Evolutionary conservation across 2,329 filamentous ascomycete genomes (phyloP), one percentile per base, ranked within the genome.

Genomic region (Fusarium compactum): DNA sequence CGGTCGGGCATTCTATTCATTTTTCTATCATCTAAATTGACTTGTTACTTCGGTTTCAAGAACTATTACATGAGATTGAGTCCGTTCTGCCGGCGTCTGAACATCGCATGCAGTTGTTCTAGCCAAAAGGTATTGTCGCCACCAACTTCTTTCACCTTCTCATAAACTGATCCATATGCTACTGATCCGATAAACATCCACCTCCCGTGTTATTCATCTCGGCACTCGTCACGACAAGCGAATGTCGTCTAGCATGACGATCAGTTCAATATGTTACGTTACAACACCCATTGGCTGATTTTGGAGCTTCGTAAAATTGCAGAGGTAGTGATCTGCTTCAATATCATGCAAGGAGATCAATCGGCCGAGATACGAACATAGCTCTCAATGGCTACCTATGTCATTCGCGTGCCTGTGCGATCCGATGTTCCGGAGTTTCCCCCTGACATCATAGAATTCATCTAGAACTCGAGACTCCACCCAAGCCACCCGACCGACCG

Each of bases 381-480:
- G 20, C 10, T 51, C 29, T 24, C 34, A 2, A 51, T 24, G 22
- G 20, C 10, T 14, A 15, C 3, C 20, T 15, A 5, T 7, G 27
- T 30, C n/a, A 30, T 22, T 14, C n/a, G 18, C 18, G 45, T 47
- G 25, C 45, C 45, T 47, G 45, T 22, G 34, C 45, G 24, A n/a
- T 12, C 44, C 18, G 25, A 29, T 29, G 11, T n/a, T 29, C 44
- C 18, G 25, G 15, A n/a, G 20, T 51, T 6, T 7, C 16, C 7
- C 6, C 10, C 18, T 52, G 50, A 52, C 50, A 52, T 52, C 32
- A 52, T 41, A 20, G 50, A 52, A 52, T 52, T 27, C 15, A 52
- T 27, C 24, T 15, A 52, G 32, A 52, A 51, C n/a, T 27, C 20
- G 5, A n/a, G 34, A 12, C 24, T 52, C 50, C 50, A 52, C 50